Evolutionary conservation across 1,139 yeast species (phyloP).

Genomic region (Sporopachydermia cereana): DNA sequence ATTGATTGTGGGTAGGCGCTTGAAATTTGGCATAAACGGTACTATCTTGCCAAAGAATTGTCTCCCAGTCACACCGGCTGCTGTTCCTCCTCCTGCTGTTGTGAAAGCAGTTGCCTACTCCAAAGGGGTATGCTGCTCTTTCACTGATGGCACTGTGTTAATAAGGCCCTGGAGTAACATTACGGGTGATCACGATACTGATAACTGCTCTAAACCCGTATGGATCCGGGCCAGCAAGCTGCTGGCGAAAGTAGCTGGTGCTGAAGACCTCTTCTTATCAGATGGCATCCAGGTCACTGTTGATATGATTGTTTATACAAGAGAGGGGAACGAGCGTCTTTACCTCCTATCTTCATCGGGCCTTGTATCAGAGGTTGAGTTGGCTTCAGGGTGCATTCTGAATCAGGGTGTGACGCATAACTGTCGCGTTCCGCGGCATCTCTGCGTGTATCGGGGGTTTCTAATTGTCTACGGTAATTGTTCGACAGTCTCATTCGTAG

Average conservation of each 20-base stretch:
- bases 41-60: no score
- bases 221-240: not conserved
- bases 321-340: not conserved
- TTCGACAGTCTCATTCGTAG: not conserved
- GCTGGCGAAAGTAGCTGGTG: not conserved
- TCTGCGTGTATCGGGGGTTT: not conserved
- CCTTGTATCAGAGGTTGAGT: not conserved
- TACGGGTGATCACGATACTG: not conserved
- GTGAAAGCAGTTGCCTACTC: not conserved
- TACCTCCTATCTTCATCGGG: not conserved
- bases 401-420: not conserved
- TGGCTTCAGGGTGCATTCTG: not conserved
- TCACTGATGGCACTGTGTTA: not conserved
- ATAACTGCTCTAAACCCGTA: not conserved
- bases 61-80: no score
- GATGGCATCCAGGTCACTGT: not conserved
- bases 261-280: not conserved
- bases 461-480: not conserved
- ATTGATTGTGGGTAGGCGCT: no score
- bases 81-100: no score
- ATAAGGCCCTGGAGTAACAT: not conserved
- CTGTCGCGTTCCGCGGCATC: not conserved
- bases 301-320: slow-evolving; percentile 2
- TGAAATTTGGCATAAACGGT: no score
- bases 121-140: not conserved